Percentiles rank a stretch among this genome's conserved stretches.
Conservation (phyloP, 1,139 yeast genomes). For the Meyerozyma elateridarum region DNA sequence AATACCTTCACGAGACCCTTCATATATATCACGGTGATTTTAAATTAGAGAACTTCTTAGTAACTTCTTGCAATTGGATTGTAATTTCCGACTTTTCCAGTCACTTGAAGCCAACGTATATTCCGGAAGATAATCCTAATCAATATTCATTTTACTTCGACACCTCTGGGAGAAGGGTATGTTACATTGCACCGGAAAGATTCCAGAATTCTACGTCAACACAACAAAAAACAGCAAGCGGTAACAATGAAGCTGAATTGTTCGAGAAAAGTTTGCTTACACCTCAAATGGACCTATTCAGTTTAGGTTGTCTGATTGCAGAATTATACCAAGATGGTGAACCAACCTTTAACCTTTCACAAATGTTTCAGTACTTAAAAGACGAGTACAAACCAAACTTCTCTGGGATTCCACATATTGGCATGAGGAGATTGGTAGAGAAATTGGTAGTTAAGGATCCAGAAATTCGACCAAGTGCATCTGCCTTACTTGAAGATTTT, state of each 20-base stretch:
- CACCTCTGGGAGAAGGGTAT: slow-evolving; percentile 77
- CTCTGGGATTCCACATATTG: slow-evolving; percentile 46
- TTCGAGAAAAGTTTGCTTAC: slow-evolving; percentile 37
- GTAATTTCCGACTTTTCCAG: slow-evolving; percentile 78
- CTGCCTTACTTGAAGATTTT: slow-evolving; percentile 47
- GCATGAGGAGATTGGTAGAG: slow-evolving; percentile 49
- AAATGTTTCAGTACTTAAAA: slow-evolving; percentile 74
- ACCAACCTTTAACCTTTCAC: slow-evolving; percentile 81
- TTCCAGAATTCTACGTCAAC: slow-evolving; percentile 42
- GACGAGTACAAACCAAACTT: slow-evolving; percentile 64
- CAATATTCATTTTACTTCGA: slow-evolving; percentile 90
- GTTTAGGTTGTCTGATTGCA: slow-evolving; percentile 88
- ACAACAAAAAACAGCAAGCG: slow-evolving; percentile 14
- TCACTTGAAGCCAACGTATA: slow-evolving; percentile 67
- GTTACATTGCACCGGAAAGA: slow-evolving; percentile 94
- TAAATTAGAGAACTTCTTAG: slow-evolving; percentile 81
- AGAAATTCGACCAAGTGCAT: slow-evolving; percentile 49
- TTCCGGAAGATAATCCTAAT: slow-evolving; percentile 95
- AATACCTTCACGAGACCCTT: slow-evolving; percentile 54
- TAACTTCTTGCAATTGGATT: slow-evolving; percentile 89
- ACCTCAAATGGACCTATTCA: slow-evolving; percentile 79
- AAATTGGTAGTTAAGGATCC: slow-evolving; percentile 68
- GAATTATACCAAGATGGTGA: slow-evolving; percentile 85
- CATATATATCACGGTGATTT: slow-evolving; percentile 83
- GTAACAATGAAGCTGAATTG: slow-evolving; percentile 27